A percentile compares a stretch with the other conserved stretches of the same genome.
Evolutionary conservation across 192 early-diverging fungal species (phyloP).

Genomic region (Coemansia umbellata): DNA sequence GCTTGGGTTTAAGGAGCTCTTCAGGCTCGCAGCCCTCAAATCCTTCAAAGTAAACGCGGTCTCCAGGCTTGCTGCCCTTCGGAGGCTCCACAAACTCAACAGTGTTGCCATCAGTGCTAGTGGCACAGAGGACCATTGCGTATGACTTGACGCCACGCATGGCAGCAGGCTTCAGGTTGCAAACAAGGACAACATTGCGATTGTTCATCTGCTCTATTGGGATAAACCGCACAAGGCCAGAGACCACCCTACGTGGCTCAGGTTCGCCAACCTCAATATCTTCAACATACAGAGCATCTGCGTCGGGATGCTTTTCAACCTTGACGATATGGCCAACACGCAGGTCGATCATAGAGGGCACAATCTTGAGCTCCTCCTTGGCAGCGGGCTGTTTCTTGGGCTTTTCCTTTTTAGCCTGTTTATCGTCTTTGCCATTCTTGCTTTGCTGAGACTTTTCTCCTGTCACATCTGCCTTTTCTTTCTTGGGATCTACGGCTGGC

Average conservation of each 20-base stretch:
- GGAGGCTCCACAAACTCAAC: conserved; percentile 93
- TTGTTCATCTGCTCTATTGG: conserved; percentile 84
- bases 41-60: conserved; percentile 87
- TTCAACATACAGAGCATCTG: conserved; percentile 96
- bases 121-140: conserved; percentile 95
- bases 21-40: conserved; percentile 82
- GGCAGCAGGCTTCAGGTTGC: conserved; percentile 92
- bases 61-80: conserved; percentile 79
- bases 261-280: conserved; percentile 88
- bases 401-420: conserved; percentile 37
- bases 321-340: conserved; percentile 85
- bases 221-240: conserved; percentile 89
- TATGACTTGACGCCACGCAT: conserved; percentile 94
- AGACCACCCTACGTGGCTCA: conserved; percentile 81
- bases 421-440: conserved; percentile 55
- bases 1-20: conserved; percentile 92
- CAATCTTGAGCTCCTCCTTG: conserved; percentile 48
- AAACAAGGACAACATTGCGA: conserved; percentile 68
- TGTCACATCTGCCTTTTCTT: conserved; percentile 16
- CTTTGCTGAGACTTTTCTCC: conserved; percentile 12
- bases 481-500: conserved; percentile 28
- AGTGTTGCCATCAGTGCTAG: conserved; percentile 72
- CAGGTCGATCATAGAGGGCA: conserved; percentile 85
- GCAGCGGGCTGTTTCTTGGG: conserved; percentile 52
- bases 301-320: conserved; percentile 88